Conservation (phyloP, 768 basidiomycete genomes). For the Lactarius trivialis region DNA sequence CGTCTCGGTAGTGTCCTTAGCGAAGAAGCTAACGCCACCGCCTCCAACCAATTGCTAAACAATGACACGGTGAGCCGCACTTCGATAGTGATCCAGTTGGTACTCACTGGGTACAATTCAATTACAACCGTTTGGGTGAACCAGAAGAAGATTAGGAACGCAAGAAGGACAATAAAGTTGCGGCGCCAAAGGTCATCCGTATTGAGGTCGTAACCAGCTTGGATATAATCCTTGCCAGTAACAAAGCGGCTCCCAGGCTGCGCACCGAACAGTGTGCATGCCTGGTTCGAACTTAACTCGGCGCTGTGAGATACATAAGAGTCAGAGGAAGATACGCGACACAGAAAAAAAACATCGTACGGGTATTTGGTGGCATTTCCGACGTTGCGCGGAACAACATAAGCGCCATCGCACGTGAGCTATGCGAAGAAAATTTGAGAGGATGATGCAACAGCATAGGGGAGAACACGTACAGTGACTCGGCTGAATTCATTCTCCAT, state of each 20-base stretch:
- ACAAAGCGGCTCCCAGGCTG: conserved; percentile 44
- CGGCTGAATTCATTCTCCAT: conserved; percentile 87
- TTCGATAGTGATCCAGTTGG: conserved; percentile 24
- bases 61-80: conserved; percentile 18
- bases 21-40: conserved; percentile 52
- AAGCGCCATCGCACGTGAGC: conserved; percentile 62
- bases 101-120: conserved; percentile 52
- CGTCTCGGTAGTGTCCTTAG: conserved; percentile 49
- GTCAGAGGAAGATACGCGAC: not conserved
- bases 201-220: conserved; percentile 48
- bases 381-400: conserved; percentile 59
- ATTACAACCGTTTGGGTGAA: conserved; percentile 59
- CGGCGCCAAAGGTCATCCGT: conserved; percentile 57
- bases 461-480: conserved; percentile 28
- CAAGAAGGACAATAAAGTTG: conserved; percentile 67
- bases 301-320: conserved; percentile 35
- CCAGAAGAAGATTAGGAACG: conserved; percentile 65
- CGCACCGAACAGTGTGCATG: conserved; percentile 69
- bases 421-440: conserved; percentile 1
- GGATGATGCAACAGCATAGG: conserved; percentile 30
- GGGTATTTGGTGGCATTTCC: conserved; percentile 54
- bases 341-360: conserved; percentile 32
- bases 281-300: conserved; percentile 69
- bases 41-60: conserved; percentile 49
- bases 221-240: conserved; percentile 83